Percentiles rank a stretch among this genome's conserved stretches.
These are phyloP conservation scores for Lepraria neglecta DNA, from an alignment of 495 filamentous ascomycete species.

Conservation along the genomic window DNA sequence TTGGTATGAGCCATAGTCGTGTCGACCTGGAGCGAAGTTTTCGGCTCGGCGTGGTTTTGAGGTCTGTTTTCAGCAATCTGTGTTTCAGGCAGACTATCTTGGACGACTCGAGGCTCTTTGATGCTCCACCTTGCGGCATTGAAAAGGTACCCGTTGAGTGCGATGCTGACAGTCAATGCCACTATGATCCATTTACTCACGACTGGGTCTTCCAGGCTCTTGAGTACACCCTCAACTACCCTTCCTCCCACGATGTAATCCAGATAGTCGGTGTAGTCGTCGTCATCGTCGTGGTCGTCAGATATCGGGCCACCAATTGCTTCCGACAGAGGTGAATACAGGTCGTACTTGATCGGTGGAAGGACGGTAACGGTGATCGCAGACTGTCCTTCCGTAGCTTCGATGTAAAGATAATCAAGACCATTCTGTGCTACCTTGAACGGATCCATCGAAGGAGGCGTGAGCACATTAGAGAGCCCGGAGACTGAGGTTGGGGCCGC, in stretches of 20 bases:
- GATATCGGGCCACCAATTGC: slow-evolving; percentile 47
- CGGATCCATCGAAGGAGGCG: slow-evolving; percentile 73
- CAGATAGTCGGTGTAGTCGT: slow-evolving; percentile 53
- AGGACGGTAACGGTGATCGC: slow-evolving; percentile 79
- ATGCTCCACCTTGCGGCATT: slow-evolving; percentile 95
- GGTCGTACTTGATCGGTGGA: slow-evolving; percentile 89
- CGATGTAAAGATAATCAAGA: slow-evolving; percentile 67
- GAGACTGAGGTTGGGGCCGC: slow-evolving; percentile 42
- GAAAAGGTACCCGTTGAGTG: slow-evolving; percentile 95
- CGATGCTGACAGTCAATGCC: slow-evolving; percentile 82
- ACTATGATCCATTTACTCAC: slow-evolving; percentile 97
- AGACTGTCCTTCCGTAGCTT: slow-evolving; percentile 56
- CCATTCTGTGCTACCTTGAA: slow-evolving; percentile 94
- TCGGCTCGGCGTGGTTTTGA: slow-evolving; percentile 15
- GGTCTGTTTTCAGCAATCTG: neutral
- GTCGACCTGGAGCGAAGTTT: slow-evolving; percentile 21
- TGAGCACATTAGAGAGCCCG: slow-evolving; percentile 51
- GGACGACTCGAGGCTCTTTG: slow-evolving; percentile 64
- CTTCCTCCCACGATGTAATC: slow-evolving; percentile 71
- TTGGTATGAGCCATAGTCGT: slow-evolving; percentile 38
- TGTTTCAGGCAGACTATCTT: slow-evolving; percentile 1
- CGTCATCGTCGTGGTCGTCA: slow-evolving; percentile 34
- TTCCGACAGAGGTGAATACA: slow-evolving; percentile 74
- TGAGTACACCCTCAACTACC: slow-evolving; percentile 81
- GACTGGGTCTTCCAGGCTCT: slow-evolving; percentile 90